Percentiles rank a stretch among this genome's conserved stretches.
phyloP scores from a whole-genome alignment of 345 rosid species.

The thale cress (Arabidopsis thaliana) region TAIR10.1 NC_003076.8:9339001-9339500 shows the following conservation, averaged over 20 bases:
- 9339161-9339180: not conserved
- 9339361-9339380: not conserved
- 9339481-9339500: not conserved
- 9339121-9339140: not conserved
- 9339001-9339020: not conserved
- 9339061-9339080: not conserved
- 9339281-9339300: not conserved
- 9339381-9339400: not conserved
- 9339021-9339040: not conserved
- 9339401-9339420: not conserved
- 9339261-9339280: not conserved
- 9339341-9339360: not conserved
- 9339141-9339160: not conserved
- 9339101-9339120: constrained; percentile 1
- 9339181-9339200: not conserved
- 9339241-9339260: not conserved
- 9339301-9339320: not conserved
- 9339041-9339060: not conserved
- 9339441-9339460: not conserved
- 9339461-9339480: not conserved
- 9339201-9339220: not conserved
- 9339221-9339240: not conserved
- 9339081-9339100: not conserved
- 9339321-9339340: not conserved
- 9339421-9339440: not conserved